A percentile compares a stretch with the other conserved stretches of the same genome.
These are phyloP conservation scores for Rhodosporidiobolus sp. DNA, from an alignment of 768 basidiomycete genomes.

Conservation along the genomic window DNA sequence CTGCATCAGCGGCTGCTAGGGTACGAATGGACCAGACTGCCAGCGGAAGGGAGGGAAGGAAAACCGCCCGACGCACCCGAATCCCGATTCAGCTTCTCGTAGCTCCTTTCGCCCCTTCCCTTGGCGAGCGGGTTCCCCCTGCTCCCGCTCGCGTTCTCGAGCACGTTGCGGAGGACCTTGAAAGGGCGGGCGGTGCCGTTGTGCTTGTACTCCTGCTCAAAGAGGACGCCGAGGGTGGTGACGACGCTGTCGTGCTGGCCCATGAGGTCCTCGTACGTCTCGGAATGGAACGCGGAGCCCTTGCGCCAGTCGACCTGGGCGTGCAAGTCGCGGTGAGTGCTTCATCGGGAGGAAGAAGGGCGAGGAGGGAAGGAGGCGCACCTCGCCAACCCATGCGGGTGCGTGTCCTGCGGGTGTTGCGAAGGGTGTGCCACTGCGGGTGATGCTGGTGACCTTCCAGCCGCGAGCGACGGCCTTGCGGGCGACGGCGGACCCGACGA, in stretches of 20 bases:
- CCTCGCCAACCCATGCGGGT: constrained; percentile 64
- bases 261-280: constrained; percentile 68
- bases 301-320: constrained; percentile 78
- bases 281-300: constrained; percentile 75
- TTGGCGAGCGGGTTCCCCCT: constrained; percentile 60
- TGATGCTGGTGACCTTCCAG: constrained; percentile 82
- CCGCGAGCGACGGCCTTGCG: constrained; percentile 79
- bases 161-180: constrained; percentile 56
- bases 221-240: constrained; percentile 85
- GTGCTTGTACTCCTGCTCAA: constrained; percentile 81
- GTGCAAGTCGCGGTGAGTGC: neutral
- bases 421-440: constrained; percentile 82
- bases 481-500: constrained; percentile 93
- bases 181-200: constrained; percentile 54
- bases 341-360: neutral
- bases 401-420: constrained; percentile 82
- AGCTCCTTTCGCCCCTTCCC: constrained; percentile 53
- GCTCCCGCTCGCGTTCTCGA: constrained; percentile 52
- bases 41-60: no score
- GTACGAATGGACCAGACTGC: constrained; percentile 12
- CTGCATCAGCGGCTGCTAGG: no score
- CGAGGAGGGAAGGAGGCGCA: constrained; percentile 5
- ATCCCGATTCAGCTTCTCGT: constrained; percentile 82
- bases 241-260: constrained; percentile 71
- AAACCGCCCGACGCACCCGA: constrained; percentile 60